phyloP scores from a whole-genome alignment of 78 protist species.

The Dictyostelium brefeldianum region DNA sequence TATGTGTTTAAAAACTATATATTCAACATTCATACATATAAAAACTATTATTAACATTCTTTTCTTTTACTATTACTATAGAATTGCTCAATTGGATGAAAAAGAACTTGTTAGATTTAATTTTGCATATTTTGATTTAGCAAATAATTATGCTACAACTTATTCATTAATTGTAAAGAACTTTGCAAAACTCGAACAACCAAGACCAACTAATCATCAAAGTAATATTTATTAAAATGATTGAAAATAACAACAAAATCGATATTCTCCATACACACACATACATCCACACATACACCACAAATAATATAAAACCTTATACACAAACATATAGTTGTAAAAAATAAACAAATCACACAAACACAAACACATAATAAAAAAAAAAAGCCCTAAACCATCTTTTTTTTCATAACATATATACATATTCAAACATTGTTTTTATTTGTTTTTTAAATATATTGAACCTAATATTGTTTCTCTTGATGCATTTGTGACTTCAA shows the following conservation, averaged over 20 bases:
- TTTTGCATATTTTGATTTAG: slow-evolving; percentile 60
- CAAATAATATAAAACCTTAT: background rate
- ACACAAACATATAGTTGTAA: background rate
- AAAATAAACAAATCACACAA: background rate
- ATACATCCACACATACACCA: background rate
- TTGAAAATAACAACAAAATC: too few relatives aligned
- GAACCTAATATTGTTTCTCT: slow-evolving; percentile 15
- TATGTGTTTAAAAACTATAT: slow-evolving; percentile 12
- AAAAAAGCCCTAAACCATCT: too few relatives aligned
- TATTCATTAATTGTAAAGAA: slow-evolving; percentile 58
- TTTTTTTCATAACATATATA: too few relatives aligned
- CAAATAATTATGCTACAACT: slow-evolving; percentile 52
- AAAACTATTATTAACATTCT: background rate
- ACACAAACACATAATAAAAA: too few relatives aligned
- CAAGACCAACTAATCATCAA: slow-evolving; percentile 41
- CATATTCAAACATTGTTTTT: background rate
- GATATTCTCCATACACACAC: too few relatives aligned
- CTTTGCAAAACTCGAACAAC: slow-evolving; percentile 59
- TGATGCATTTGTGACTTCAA: slow-evolving; percentile 27
- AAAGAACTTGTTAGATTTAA: slow-evolving; percentile 41
- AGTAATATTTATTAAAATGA: background rate
- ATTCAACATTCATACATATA: background rate
- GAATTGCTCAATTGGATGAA: slow-evolving; percentile 61
- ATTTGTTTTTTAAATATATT: slow-evolving; percentile 5
- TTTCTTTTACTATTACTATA: background rate